Evolutionary conservation across 2,329 filamentous ascomycete species (phyloP), one percentile per base, ranked within the genome.

Genomic region (Cucurbitaria berberidis): DNA sequence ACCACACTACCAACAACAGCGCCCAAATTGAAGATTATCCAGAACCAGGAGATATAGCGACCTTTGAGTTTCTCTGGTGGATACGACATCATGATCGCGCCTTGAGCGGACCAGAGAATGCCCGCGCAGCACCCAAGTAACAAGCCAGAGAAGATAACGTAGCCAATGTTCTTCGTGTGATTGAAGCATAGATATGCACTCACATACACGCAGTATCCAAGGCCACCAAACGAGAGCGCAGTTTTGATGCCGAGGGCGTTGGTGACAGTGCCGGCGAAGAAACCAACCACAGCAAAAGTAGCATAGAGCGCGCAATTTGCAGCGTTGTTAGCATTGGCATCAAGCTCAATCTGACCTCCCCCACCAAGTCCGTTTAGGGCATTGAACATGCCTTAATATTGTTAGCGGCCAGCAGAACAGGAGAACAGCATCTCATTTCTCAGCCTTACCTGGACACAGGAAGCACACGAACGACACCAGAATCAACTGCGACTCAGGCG

Each of bases 1-100:
- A 84, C 88, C 76, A 85, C 66, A 68, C 87, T 86, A 53, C 92
- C 92, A 69, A 96, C 90, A 55, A 96, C 91, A 67, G 86, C 91
- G 63, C 92, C 92, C 48, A 92, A 76, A 76, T 96, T 96, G 82
- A 96, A 96, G 67, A 96, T 93, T 68, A 91, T 85, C 92, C 92
- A 96, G 78, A 96, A 96, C 77, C 85, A 86, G 8, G 89, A 89
- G 73, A 96, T 95, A 72, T 91, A 96, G 51, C 87, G 85, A 27
- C 92, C 92, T 80, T 96, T 96, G 58, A 84, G 82, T 27, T 85
- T 74, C 76, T 96, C 92, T 24, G 83, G 79, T 1, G 91, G 91
- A 73, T 96, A 96, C 30, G 88, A 86, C 85, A 96, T 92, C 88
- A 92, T 92, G 69, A 92, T 89, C 45, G 88, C 86, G 54, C 89